A percentile compares a stretch with the other conserved stretches of the same genome.
These are phyloP conservation scores for Asterochloris erici DNA, from an alignment of 139 green algal species.

Conservation along the genomic window DNA sequence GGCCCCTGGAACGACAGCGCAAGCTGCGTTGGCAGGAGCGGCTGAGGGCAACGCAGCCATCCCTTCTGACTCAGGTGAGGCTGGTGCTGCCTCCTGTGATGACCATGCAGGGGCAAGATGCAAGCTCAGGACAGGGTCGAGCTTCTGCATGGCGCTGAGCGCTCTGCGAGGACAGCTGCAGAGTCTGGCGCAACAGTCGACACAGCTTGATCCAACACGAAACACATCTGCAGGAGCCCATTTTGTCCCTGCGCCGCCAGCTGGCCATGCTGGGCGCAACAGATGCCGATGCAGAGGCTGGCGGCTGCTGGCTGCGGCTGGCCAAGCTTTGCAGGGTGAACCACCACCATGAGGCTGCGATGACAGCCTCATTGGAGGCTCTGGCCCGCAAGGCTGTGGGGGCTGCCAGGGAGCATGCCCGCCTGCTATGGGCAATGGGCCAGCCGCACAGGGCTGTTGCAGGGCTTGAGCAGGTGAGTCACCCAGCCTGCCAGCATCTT, in stretches of 20 bases:
- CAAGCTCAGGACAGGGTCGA: not conserved
- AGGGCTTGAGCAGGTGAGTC: slow-evolving; percentile 33
- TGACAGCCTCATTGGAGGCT: slow-evolving; percentile 79
- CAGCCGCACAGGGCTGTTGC: slow-evolving; percentile 51
- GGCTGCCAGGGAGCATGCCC: slow-evolving; percentile 68
- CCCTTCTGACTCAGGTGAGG: slow-evolving; percentile 54
- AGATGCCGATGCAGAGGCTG: slow-evolving; percentile 38
- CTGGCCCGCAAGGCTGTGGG: slow-evolving; percentile 36
- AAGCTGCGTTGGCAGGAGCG: slow-evolving; percentile 72
- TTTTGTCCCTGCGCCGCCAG: slow-evolving; percentile 78
- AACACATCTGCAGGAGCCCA: slow-evolving; percentile 65
- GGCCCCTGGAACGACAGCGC: slow-evolving; percentile 35
- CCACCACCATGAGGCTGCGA: slow-evolving; percentile 82
- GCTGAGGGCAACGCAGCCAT: slow-evolving; percentile 59
- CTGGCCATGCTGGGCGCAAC: slow-evolving; percentile 57
- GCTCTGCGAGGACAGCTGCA: no score
- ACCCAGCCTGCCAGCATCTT: not conserved
- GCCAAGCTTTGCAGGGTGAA: slow-evolving; percentile 78
- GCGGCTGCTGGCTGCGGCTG: slow-evolving; percentile 72
- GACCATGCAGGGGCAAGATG: not conserved
- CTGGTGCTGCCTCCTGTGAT: not conserved
- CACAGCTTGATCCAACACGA: not conserved
- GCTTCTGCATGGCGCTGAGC: no score
- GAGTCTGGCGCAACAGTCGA: no score
- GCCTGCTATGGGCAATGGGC: slow-evolving; percentile 81